Evolutionary conservation across 2,329 filamentous ascomycete genomes (phyloP).

Genomic region (Cryphonectria japonica): DNA sequence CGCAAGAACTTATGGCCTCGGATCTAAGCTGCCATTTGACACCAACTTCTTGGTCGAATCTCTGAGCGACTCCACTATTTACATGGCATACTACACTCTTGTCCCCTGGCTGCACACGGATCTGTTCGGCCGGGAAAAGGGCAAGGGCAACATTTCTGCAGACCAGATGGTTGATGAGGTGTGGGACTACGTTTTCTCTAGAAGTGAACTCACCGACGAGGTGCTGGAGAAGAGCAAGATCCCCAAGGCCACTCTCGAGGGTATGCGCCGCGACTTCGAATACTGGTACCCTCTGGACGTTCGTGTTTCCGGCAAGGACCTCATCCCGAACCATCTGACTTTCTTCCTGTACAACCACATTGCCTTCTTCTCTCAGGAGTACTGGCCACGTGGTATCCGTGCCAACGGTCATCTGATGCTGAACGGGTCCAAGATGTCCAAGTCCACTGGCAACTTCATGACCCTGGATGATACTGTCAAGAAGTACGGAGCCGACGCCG

Average conservation of each 20-base stretch:
- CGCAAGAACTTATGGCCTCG: constrained; percentile 86
- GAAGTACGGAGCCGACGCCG: constrained; percentile 93
- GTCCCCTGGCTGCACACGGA: constrained; percentile 75
- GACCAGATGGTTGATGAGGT: constrained; percentile 94
- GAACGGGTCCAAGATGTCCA: constrained; percentile 98
- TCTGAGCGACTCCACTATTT: constrained; percentile 89
- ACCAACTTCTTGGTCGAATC: constrained; percentile 87
- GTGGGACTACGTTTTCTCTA: constrained; percentile 93
- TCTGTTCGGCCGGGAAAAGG: constrained; percentile 77
- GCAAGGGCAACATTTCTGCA: constrained; percentile 69
- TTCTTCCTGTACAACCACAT: constrained; percentile 94
- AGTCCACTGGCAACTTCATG: constrained; percentile 96
- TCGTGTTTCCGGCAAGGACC: constrained; percentile 86
- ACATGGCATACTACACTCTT: constrained; percentile 80
- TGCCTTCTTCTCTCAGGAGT: constrained; percentile 83
- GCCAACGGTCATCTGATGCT: constrained; percentile 92
- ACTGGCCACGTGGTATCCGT: constrained; percentile 85
- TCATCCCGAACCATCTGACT: constrained; percentile 91
- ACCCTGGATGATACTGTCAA: constrained; percentile 82
- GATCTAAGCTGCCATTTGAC: constrained; percentile 95
- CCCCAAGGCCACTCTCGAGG: constrained; percentile 71
- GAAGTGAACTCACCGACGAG: constrained; percentile 70
- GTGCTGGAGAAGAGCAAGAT: constrained; percentile 70
- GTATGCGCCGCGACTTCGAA: constrained; percentile 88
- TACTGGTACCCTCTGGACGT: constrained; percentile 97